These are phyloP conservation scores for Collybiopsis luxurians DNA, from an alignment of 768 basidiomycete genomes.

Conservation along the genomic window DNA sequence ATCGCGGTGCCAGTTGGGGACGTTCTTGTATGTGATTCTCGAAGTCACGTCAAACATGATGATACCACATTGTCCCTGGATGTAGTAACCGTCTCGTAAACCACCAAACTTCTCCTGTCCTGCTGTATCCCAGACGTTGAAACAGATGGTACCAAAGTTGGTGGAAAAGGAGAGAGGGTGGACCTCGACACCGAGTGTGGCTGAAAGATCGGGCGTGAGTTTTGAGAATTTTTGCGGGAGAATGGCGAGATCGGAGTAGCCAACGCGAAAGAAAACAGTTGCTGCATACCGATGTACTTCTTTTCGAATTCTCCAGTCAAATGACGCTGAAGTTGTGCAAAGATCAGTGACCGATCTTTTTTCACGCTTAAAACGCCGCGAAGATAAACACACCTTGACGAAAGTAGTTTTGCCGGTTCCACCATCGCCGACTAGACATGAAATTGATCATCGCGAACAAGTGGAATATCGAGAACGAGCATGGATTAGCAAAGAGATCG, in stretches of 20 bases:
- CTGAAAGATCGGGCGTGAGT: constrained; percentile 39
- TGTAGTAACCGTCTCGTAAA: constrained; percentile 94
- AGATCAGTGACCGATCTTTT: constrained; percentile 61
- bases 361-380: constrained; percentile 8
- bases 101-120: constrained; percentile 99
- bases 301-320: constrained; percentile 99
- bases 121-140: constrained; percentile 99
- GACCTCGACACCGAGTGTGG: constrained; percentile 99
- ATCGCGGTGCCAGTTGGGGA: constrained; percentile 99
- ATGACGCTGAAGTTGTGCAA: constrained; percentile 65
- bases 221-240: background rate
- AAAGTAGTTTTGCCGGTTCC: constrained; percentile 99
- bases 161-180: constrained; percentile 95
- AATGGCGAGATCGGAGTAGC: constrained; percentile 13
- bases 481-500: constrained; percentile 38
- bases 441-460: constrained; percentile 15
- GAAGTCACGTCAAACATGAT: constrained; percentile 99
- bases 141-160: constrained; percentile 98
- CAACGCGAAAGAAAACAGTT: constrained; percentile 11
- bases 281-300: constrained; percentile 90
- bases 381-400: constrained; percentile 72
- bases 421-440: constrained; percentile 80
- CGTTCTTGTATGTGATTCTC: constrained; percentile 99
- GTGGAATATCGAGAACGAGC: constrained; percentile 7
- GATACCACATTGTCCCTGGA: constrained; percentile 98